Conservation (phyloP, 1,284 basidiomycete species). For the Ustilago vetiveriae region DNA sequence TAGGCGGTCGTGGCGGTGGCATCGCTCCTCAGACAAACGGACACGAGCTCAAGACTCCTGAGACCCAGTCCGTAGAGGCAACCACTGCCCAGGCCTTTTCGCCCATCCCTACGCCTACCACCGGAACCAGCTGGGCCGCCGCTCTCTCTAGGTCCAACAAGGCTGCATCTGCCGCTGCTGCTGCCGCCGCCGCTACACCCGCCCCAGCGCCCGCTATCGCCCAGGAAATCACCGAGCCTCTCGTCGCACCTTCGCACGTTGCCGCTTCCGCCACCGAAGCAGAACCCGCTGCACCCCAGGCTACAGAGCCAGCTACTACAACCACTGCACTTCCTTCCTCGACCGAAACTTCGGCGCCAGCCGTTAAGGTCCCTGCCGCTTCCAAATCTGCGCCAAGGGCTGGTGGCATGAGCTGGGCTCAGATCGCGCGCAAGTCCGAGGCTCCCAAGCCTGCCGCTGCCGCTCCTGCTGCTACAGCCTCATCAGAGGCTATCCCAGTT, state of each 20-base stretch:
- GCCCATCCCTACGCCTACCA: slow-evolving; percentile 43
- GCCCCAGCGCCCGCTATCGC: slow-evolving; percentile 33
- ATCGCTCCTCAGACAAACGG: slow-evolving; percentile 55
- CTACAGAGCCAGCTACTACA: slow-evolving; percentile 39
- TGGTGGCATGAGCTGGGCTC: slow-evolving; percentile 64
- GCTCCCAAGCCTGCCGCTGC: slow-evolving; percentile 48
- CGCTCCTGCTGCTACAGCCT: slow-evolving; percentile 6
- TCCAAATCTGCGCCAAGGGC: slow-evolving; percentile 34
- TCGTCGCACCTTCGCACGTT: slow-evolving; percentile 8
- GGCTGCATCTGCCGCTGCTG: slow-evolving; percentile 14
- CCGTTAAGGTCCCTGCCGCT: slow-evolving; percentile 52
- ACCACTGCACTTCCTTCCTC: slow-evolving; percentile 40
- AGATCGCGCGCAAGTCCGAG: slow-evolving; percentile 63
- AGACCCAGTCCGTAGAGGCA: slow-evolving; percentile 30
- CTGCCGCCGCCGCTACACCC: slow-evolving; percentile 30
- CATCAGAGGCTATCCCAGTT: slow-evolving; percentile 6
- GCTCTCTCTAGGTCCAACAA: slow-evolving; percentile 46
- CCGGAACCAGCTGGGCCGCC: slow-evolving; percentile 57
- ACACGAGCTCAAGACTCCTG: slow-evolving; percentile 45
- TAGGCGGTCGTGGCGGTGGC: slow-evolving; percentile 52
- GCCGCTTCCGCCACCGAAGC: slow-evolving; percentile 16
- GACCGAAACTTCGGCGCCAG: slow-evolving; percentile 21
- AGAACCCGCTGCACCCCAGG: slow-evolving; percentile 17
- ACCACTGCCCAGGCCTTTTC: slow-evolving; percentile 44
- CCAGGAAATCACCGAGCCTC: slow-evolving; percentile 26